Percentiles rank a stretch among this genome's conserved stretches.
These are phyloP conservation scores for Eucalyptus sp. DNA, from an alignment of 345 rosid genomes.

Conservation along the genomic window DNA sequence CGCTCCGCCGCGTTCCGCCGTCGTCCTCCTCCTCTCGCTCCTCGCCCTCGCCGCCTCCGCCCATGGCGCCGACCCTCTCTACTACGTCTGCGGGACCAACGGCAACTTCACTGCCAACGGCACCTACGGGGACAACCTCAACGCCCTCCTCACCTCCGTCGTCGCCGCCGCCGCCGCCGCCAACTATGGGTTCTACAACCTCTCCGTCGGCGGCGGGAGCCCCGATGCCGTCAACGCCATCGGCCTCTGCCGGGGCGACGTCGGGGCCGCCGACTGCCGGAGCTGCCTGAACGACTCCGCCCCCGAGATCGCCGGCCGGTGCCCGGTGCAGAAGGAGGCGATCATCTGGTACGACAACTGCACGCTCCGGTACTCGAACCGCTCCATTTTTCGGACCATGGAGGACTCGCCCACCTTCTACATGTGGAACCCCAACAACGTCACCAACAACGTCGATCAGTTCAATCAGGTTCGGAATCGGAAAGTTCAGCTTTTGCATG, in stretches of 20 bases:
- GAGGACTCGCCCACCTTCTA: fast-evolving
- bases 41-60: not conserved
- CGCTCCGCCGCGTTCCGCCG: not conserved
- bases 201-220: not conserved
- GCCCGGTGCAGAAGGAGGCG: not conserved
- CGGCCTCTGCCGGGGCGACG: not conserved
- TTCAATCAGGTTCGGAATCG: not conserved
- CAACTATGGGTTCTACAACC: not conserved
- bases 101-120: not conserved
- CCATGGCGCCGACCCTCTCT: not conserved
- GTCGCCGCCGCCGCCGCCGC: not conserved
- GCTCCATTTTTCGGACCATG: not conserved
- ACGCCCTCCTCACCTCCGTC: not conserved
- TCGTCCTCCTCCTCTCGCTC: not conserved
- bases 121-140: not conserved
- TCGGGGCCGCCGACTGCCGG: not conserved
- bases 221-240: not conserved
- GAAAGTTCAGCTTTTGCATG: not conserved
- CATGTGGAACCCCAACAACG: fast-evolving
- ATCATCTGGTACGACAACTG: not conserved
- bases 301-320: not conserved
- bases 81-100: not conserved
- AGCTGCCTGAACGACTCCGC: not conserved
- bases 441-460: not conserved
- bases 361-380: not conserved